Conservation (phyloP, 2,329 filamentous ascomycete genomes). For the Hymenoscyphus infarciens region DNA sequence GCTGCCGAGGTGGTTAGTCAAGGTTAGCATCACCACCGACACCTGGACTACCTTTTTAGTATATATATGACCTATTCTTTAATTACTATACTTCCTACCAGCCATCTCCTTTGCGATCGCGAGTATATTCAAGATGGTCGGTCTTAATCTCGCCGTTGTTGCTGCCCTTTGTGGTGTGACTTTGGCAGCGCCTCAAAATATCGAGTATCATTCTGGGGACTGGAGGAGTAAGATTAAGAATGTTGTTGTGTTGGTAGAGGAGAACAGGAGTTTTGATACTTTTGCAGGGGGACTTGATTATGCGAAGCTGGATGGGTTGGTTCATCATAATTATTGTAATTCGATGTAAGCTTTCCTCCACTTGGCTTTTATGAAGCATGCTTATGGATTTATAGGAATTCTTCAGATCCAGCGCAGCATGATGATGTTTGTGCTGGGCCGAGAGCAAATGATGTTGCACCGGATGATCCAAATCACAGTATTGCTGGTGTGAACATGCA, state of each 20-base stretch:
- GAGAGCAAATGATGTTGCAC: constrained; percentile 38
- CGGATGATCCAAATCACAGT: constrained; percentile 43
- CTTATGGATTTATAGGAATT: constrained; percentile 22
- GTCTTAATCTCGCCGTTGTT: constrained; percentile 13
- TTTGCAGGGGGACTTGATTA: constrained; percentile 41
- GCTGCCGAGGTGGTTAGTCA: too few relatives aligned
- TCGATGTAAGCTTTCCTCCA: constrained; percentile 34
- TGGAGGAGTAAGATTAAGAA: constrained; percentile 44
- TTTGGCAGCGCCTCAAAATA: constrained; percentile 21
- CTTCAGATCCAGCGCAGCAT: constrained; percentile 27
- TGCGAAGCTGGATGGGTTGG: constrained; percentile 37
- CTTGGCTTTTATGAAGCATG: background rate
- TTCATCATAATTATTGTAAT: constrained; percentile 40
- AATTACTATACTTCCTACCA: background rate
- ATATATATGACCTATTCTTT: too few relatives aligned
- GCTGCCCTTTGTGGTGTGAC: constrained; percentile 22
- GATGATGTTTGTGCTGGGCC: constrained; percentile 38
- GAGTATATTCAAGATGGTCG: constrained; percentile 13
- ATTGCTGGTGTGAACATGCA: constrained; percentile 43
- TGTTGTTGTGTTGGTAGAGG: constrained; percentile 45
- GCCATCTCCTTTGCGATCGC: background rate
- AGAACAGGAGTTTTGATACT: constrained; percentile 40
- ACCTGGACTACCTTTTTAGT: too few relatives aligned
- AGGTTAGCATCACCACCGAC: too few relatives aligned
- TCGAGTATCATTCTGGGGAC: constrained; percentile 15